Evolutionary conservation across 2,329 filamentous ascomycete species (phyloP).

Genomic region (Fusarium cicatricum): DNA sequence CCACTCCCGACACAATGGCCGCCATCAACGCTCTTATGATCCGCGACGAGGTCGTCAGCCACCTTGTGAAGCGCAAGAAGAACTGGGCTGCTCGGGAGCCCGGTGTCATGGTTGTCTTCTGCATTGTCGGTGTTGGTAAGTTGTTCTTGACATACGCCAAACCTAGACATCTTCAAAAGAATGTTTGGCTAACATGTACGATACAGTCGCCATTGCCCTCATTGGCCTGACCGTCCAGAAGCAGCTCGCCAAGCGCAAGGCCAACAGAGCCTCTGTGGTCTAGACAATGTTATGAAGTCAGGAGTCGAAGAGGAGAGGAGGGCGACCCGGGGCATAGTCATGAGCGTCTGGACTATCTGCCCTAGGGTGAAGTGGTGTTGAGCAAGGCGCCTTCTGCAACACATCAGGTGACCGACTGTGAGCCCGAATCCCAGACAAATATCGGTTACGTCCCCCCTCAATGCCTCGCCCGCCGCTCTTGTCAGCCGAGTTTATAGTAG

Average conservation of each 20-base stretch:
- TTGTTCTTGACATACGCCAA: neutral
- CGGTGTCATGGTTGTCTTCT: constrained; percentile 55
- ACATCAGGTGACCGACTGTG: constrained; percentile 44
- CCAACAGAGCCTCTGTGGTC: constrained; percentile 43
- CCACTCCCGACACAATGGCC: constrained; percentile 50
- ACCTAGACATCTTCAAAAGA: neutral
- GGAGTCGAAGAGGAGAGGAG: constrained; percentile 34
- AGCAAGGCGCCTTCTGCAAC: constrained; percentile 40
- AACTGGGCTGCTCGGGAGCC: constrained; percentile 51
- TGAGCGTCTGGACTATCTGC: constrained; percentile 27
- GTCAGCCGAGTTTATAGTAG: constrained; percentile 11
- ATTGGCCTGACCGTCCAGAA: constrained; percentile 46
- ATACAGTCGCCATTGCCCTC: constrained; percentile 46
- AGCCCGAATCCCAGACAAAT: constrained; percentile 40
- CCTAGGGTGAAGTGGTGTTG: constrained; percentile 39
- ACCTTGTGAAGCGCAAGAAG: constrained; percentile 52
- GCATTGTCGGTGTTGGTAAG: constrained; percentile 53
- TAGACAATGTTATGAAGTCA: constrained; percentile 25
- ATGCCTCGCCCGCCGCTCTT: constrained; percentile 28
- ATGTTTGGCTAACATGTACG: constrained; percentile 17
- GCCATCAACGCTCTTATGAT: constrained; percentile 50
- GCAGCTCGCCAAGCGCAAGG: constrained; percentile 45
- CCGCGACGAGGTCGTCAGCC: constrained; percentile 49
- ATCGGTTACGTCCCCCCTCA: constrained; percentile 38
- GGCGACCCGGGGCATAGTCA: constrained; percentile 33